These are phyloP conservation scores for Penicillium nucicola DNA, from an alignment of 495 filamentous ascomycete genomes.

Conservation along the genomic window DNA sequence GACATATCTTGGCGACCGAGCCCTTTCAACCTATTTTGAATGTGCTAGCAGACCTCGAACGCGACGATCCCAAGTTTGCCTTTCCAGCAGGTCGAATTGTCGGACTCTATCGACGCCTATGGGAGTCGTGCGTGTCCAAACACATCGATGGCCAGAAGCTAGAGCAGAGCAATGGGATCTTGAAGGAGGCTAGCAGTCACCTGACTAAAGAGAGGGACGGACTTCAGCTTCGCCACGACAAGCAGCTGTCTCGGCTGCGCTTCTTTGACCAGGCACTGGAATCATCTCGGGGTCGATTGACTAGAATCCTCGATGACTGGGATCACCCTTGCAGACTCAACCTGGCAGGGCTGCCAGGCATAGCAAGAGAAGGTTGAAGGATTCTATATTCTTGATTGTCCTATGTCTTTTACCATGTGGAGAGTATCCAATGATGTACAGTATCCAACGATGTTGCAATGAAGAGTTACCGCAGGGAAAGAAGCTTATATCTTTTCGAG, in stretches of 20 bases:
- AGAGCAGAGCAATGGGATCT: background rate
- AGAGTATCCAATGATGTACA: background rate
- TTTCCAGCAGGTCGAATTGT: background rate
- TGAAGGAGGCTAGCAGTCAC: constrained; percentile 1
- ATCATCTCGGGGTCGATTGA: background rate
- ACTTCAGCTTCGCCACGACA: constrained; percentile 6
- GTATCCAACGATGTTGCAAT: background rate
- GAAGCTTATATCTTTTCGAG: no score
- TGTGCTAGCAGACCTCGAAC: background rate
- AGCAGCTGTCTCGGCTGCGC: constrained; percentile 4
- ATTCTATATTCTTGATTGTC: background rate
- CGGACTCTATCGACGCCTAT: background rate
- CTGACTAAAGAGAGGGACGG: constrained; percentile 5
- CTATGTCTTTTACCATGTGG: background rate
- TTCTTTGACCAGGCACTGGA: constrained; percentile 3
- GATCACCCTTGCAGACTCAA: constrained; percentile 3
- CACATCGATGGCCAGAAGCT: constrained; percentile 3
- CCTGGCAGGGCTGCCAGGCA: background rate
- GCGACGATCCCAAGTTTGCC: constrained; percentile 1
- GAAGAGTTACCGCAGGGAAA: background rate
- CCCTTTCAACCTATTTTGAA: background rate
- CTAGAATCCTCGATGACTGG: constrained; percentile 4
- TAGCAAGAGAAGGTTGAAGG: background rate
- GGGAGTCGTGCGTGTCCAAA: constrained; percentile 1
- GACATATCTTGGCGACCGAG: background rate